phyloP scores from a whole-genome alignment of 805 yeast genomes.

The Yamadazyma ubonensis region DNA sequence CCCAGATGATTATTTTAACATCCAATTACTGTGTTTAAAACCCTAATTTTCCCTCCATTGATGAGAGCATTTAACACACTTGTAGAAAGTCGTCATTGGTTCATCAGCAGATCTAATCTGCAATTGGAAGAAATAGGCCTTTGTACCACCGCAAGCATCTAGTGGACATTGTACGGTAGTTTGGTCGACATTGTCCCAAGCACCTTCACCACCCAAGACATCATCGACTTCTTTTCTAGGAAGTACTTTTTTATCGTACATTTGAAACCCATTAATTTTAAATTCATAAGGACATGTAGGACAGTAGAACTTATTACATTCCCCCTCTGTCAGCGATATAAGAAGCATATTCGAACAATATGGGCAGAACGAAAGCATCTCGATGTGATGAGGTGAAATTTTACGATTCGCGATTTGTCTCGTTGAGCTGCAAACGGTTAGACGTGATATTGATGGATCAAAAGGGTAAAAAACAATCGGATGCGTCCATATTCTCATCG shows the following conservation, averaged over 20 bases:
- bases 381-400: conserved; percentile 3
- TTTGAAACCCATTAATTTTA: conserved; percentile 77
- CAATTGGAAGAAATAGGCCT: conserved; percentile 94
- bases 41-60: conserved; percentile 93
- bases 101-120: conserved; percentile 98
- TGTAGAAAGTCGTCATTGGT: conserved; percentile 98
- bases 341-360: conserved; percentile 89
- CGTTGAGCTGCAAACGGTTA: not conserved
- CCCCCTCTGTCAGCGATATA: conserved; percentile 46
- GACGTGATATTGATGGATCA: conserved; percentile 1
- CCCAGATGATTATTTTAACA: conserved; percentile 11
- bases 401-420: not conserved
- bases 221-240: conserved; percentile 92
- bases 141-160: conserved; percentile 79
- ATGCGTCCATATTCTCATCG: not conserved
- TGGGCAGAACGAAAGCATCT: conserved; percentile 93
- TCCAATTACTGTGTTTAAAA: conserved; percentile 4
- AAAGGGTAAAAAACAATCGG: not conserved
- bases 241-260: conserved; percentile 80
- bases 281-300: conserved; percentile 95
- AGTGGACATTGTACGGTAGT: conserved; percentile 90
- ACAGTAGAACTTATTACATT: conserved; percentile 72
- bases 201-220: conserved; percentile 93
- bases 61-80: conserved; percentile 88
- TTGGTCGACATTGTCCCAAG: conserved; percentile 99